Conservation (phyloP, 306 rosid species). For the Lathyrus oleraceus region DNA sequence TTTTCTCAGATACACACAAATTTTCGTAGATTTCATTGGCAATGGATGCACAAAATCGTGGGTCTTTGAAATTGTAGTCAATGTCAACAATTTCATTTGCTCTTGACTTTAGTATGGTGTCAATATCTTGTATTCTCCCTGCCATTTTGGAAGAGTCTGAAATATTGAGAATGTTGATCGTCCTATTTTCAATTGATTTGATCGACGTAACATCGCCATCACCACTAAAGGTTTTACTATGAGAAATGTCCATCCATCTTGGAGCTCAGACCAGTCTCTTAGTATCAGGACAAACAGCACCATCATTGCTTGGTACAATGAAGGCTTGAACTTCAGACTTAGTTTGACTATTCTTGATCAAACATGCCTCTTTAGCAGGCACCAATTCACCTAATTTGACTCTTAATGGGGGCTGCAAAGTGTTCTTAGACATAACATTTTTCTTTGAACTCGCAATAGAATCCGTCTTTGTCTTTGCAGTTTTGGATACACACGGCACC, state of each 20-base stretch:
- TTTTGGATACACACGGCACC: conserved; percentile 59
- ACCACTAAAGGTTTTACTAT: conserved; percentile 36
- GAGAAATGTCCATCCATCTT: conserved; percentile 38
- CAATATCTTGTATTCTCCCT: no score
- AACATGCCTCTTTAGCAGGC: conserved; percentile 28
- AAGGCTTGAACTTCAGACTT: conserved; percentile 23
- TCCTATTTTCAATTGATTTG: conserved; percentile 44
- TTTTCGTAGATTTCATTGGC: no score
- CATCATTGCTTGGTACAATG: conserved; percentile 31
- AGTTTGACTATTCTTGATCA: conserved; percentile 25
- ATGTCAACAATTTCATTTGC: no score
- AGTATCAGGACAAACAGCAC: conserved; percentile 21
- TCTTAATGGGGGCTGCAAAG: conserved; percentile 31
- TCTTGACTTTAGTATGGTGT: no score
- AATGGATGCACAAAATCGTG: no score
- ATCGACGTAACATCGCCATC: conserved; percentile 33
- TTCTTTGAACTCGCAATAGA: conserved; percentile 29
- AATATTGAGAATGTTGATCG: conserved; percentile 33
- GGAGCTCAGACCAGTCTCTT: conserved; percentile 28
- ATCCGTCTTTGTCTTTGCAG: conserved; percentile 52
- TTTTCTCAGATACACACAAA: no score
- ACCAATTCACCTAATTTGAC: conserved; percentile 39
- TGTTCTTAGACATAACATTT: conserved; percentile 24
- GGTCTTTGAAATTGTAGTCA: no score
- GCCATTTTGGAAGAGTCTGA: no score